Conservation (phyloP, 176 grass and related monocot genomes). For the Avena insularis region DNA sequence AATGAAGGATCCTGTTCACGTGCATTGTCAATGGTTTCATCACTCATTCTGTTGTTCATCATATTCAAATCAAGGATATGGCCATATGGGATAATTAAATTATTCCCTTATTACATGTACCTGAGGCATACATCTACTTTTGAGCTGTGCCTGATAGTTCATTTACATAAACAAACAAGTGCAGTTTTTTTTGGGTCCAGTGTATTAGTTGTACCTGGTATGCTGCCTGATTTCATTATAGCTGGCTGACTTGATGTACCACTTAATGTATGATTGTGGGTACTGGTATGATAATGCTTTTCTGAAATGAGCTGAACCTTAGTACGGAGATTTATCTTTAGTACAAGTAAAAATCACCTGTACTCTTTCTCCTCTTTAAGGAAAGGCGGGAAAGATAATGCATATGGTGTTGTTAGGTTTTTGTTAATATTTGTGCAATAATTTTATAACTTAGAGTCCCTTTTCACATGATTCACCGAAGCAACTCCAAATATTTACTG, state of each 20-base stretch:
- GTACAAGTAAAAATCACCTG: not conserved
- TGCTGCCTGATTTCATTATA: not conserved
- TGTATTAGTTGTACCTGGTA: not conserved
- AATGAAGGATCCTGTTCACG: not conserved
- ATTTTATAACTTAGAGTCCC: not conserved
- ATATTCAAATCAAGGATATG: conserved; percentile 22
- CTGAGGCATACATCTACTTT: not conserved
- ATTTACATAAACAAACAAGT: not conserved
- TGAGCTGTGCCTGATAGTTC: not conserved
- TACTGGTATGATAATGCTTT: not conserved
- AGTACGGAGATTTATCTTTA: not conserved
- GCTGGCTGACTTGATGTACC: not conserved
- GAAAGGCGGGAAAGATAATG: not conserved
- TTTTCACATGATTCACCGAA: not conserved
- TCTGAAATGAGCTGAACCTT: not conserved
- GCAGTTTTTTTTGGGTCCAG: not conserved
- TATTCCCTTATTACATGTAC: conserved; percentile 3
- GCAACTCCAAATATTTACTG: not conserved
- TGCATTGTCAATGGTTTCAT: not conserved
- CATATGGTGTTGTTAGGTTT: not conserved
- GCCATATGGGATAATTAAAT: not conserved
- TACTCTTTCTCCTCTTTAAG: not conserved
- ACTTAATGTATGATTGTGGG: not conserved
- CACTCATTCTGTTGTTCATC: not conserved
- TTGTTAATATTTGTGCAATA: not conserved